Percentiles rank a stretch among this genome's conserved stretches.
phyloP scores from a whole-genome alignment of 306 rosid genomes.

The Trifolium repens region DNA sequence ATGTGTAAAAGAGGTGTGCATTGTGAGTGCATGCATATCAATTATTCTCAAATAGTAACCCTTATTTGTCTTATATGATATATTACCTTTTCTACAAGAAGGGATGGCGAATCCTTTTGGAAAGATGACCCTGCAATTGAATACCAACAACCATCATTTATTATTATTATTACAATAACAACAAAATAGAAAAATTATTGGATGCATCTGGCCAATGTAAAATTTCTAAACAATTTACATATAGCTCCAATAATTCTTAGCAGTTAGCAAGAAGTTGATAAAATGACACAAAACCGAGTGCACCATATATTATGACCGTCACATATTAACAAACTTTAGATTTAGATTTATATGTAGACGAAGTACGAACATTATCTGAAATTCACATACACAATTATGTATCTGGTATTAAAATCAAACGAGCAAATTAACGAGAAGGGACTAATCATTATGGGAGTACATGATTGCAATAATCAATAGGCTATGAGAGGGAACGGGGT shows the following conservation, averaged over 20 bases:
- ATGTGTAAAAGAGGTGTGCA: too few relatives aligned
- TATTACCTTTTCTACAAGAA: conserved; percentile 48
- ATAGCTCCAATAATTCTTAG: neutral
- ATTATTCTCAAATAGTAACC: neutral
- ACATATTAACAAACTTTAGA: neutral
- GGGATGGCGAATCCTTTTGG: conserved; percentile 39
- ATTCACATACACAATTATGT: too few relatives aligned
- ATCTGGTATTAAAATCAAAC: too few relatives aligned
- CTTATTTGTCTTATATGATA: neutral
- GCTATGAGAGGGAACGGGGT: too few relatives aligned
- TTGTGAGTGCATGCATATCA: neutral
- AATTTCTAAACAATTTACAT: conserved; percentile 8
- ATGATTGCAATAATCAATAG: too few relatives aligned
- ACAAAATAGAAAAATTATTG: neutral
- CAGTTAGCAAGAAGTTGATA: neutral
- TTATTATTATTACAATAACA: neutral
- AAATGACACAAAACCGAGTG: neutral
- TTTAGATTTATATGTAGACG: neutral
- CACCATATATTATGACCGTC: neutral
- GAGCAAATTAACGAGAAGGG: too few relatives aligned
- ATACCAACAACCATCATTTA: conserved; percentile 31
- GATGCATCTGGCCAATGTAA: neutral
- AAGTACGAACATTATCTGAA: too few relatives aligned
- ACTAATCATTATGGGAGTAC: too few relatives aligned
- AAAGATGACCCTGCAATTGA: conserved; percentile 48